Evolutionary conservation across 129 eudicot genomes (phyloP), one percentile per base, ranked within the genome.

Genomic region (Arctium minus): DNA sequence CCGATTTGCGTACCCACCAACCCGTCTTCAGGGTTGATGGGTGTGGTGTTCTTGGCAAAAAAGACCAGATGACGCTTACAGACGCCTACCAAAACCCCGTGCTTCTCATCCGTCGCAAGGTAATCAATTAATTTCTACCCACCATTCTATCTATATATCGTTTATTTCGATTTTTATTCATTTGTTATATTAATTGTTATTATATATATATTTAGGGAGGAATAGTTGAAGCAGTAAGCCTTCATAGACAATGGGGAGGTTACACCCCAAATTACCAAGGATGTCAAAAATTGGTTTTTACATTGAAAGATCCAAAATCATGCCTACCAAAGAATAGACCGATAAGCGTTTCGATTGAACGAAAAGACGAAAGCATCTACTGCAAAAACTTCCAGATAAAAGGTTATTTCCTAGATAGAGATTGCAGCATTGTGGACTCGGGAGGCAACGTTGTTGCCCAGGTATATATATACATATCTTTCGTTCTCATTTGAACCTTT

Each of bases 101-200:
- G 86, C 92, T 96, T 60, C 94, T 91, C 80, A 96, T 96, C 18
- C 92, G 97, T 78, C 81, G 85, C 79, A 88, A 95, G 98, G 98
- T 94, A 79, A 32, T 32, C 48, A 12, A 50, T 32, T 65, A 12
- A 50, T 60, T 60, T 56, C 27, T 56, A 53, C 18, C 1, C 13
- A 53, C 1, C 62, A 11, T 40, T 22, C 27, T 8, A 44, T 8
- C 1, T 0, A 8, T 44, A 8, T 15, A 53, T 56, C 3, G 8
- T 60, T 5, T n/a, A 1, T 13, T 50, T 10, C 60, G 15, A 64
- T 1, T 33, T 44, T 35, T 56, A 17, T 56, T 56, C 2, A n/a
- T 48, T 2, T 33, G 6, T 53, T 10, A 30, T 8, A 17, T 9
- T 46, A 46, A 9, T 17, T 60, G 1, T 36, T 3, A 39, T 17